Percentiles rank a stretch among this genome's conserved stretches.
Conservation (phyloP, 2,329 filamentous ascomycete genomes). For the Microdochium nivale region DNA sequence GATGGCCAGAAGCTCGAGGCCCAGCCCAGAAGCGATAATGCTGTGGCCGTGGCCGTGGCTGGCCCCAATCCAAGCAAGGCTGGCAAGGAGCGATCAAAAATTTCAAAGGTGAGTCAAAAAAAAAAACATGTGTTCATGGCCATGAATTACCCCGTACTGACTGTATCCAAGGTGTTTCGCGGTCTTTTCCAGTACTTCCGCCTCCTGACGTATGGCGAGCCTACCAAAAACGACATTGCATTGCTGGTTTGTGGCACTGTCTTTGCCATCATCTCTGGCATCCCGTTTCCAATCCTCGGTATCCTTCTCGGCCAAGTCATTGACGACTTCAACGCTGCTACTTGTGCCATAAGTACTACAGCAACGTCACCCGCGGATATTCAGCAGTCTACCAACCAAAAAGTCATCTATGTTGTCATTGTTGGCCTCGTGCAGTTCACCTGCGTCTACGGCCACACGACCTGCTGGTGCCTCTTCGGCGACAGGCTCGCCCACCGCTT, state of each 20-base stretch:
- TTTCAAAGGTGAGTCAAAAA: conserved; percentile 5
- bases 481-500: conserved; percentile 47
- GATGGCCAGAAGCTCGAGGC: neutral
- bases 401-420: conserved; percentile 50
- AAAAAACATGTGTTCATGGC: conserved; percentile 1
- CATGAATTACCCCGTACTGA: neutral
- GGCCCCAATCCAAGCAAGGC: neutral
- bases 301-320: conserved; percentile 57
- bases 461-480: conserved; percentile 49
- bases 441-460: conserved; percentile 46
- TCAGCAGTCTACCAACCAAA: conserved; percentile 32
- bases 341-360: conserved; percentile 31
- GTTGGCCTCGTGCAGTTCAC: conserved; percentile 49
- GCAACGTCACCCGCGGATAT: conserved; percentile 16
- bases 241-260: conserved; percentile 30
- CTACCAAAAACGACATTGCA: conserved; percentile 31
- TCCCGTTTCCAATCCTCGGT: conserved; percentile 55
- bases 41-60: neutral
- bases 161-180: conserved; percentile 5
- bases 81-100: conserved; percentile 1
- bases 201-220: conserved; percentile 35
- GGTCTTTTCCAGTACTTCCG: conserved; percentile 31
- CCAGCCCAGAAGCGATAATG: neutral
- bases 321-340: conserved; percentile 49
- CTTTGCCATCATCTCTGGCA: conserved; percentile 46